Conservation (phyloP, 192 early-diverging fungal genomes). For the Entomortierella chlamydospora region DNA sequence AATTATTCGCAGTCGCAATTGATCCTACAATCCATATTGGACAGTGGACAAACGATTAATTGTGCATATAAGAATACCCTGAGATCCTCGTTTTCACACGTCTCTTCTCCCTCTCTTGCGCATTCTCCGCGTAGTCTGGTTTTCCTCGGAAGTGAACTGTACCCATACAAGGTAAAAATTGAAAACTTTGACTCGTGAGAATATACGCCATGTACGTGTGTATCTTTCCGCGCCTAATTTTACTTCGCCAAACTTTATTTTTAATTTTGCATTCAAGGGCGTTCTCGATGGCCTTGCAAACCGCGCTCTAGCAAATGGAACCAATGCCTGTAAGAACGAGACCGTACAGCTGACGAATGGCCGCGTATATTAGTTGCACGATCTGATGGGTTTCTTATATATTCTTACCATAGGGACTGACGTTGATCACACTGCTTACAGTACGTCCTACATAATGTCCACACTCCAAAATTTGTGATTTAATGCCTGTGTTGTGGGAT, state of each 20-base stretch:
- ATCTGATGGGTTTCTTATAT: background rate
- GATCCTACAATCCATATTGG: background rate
- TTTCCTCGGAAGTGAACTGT: slow-evolving; percentile 70
- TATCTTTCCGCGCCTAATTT: background rate
- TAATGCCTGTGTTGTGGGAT: no score
- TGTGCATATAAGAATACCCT: background rate
- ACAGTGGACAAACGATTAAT: background rate
- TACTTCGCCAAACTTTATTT: background rate
- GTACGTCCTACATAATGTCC: slow-evolving; percentile 38
- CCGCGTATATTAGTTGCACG: background rate
- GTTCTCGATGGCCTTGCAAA: slow-evolving; percentile 74
- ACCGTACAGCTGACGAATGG: background rate
- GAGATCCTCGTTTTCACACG: background rate
- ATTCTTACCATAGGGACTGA: slow-evolving; percentile 58
- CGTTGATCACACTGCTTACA: slow-evolving; percentile 69
- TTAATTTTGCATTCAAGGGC: slow-evolving; percentile 48
- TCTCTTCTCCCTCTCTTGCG: slow-evolving; percentile 1
- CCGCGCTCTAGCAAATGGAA: slow-evolving; percentile 68
- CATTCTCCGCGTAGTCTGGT: slow-evolving; percentile 57
- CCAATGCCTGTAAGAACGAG: slow-evolving; percentile 63
- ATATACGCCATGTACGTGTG: background rate
- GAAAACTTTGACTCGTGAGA: slow-evolving; percentile 2
- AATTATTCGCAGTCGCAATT: background rate
- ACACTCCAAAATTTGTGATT: no score
- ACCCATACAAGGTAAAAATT: slow-evolving; percentile 63